These are phyloP conservation scores for Phytophthora palmivora DNA, from an alignment of 352 stramenopile species.

Conservation along the genomic window DNA sequence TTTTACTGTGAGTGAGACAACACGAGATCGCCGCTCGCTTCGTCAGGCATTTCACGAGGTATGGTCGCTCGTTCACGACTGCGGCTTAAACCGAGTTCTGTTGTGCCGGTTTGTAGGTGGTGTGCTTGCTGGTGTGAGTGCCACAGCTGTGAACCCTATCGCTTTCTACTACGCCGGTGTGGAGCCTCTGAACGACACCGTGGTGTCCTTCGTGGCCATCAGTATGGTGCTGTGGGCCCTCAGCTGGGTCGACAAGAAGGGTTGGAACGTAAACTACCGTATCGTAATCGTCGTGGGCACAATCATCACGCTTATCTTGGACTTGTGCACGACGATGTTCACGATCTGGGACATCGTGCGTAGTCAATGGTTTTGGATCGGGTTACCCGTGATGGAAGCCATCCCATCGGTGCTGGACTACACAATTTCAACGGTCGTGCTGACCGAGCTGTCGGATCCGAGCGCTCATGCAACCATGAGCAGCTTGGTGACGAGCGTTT, in stretches of 20 bases:
- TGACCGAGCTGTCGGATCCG: constrained; percentile 57
- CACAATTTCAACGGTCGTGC: constrained; percentile 51
- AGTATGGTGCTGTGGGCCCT: constrained; percentile 36
- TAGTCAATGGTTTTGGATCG: constrained; percentile 70
- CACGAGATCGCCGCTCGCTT: constrained; percentile 24
- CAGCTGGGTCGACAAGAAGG: constrained; percentile 41
- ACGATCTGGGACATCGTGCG: constrained; percentile 62
- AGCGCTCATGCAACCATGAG: constrained; percentile 32
- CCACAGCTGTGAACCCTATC: constrained; percentile 47
- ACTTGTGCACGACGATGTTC: constrained; percentile 48
- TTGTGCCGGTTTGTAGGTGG: constrained; percentile 46
- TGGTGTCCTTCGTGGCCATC: constrained; percentile 53
- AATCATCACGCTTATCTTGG: constrained; percentile 40
- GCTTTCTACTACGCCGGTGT: constrained; percentile 56
- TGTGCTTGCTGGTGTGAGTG: constrained; percentile 43
- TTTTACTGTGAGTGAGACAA: constrained; percentile 32
- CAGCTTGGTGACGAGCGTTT: constrained; percentile 52
- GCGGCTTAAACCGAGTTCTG: constrained; percentile 45
- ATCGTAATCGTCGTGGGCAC: constrained; percentile 44
- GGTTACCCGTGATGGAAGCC: constrained; percentile 60
- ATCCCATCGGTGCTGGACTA: constrained; percentile 60
- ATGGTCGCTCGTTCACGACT: constrained; percentile 46
- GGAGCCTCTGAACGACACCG: constrained; percentile 58
- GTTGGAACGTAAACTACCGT: constrained; percentile 53
- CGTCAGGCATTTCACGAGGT: constrained; percentile 29